phyloP scores from a whole-genome alignment of 805 yeast species.

The Saccharomycopsis microspora region DNA sequence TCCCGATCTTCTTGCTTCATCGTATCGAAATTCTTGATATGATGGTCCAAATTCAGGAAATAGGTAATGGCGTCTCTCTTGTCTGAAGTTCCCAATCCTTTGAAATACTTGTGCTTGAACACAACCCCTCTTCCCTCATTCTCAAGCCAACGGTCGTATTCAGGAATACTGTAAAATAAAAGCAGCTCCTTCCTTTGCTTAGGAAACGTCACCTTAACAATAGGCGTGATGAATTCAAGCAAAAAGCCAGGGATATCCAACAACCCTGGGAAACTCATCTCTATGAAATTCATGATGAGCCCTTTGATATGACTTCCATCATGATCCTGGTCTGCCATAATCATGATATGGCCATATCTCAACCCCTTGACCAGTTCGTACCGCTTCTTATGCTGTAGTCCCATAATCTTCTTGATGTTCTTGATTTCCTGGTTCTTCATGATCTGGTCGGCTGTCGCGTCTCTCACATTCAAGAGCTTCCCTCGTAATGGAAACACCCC shows the following conservation, averaged over 20 bases:
- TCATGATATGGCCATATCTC: constrained; percentile 95
- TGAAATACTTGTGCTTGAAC: constrained; percentile 92
- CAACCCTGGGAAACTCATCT: constrained; percentile 89
- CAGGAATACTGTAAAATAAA: constrained; percentile 87
- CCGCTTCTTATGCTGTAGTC: constrained; percentile 82
- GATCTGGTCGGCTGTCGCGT: constrained; percentile 93
- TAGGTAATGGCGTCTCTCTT: constrained; percentile 79
- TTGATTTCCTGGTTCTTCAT: constrained; percentile 89
- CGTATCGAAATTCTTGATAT: constrained; percentile 75
- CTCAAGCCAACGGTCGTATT: constrained; percentile 88
- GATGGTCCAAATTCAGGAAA: constrained; percentile 74
- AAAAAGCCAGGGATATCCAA: constrained; percentile 84
- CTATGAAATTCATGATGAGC: constrained; percentile 82
- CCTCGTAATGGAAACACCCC: constrained; percentile 96
- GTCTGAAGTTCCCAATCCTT: constrained; percentile 95
- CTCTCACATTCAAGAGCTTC: constrained; percentile 89
- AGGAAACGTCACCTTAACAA: constrained; percentile 71
- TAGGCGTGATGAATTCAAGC: constrained; percentile 91
- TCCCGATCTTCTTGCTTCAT: constrained; percentile 68
- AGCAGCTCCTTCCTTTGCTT: constrained; percentile 46
- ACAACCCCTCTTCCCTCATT: constrained; percentile 61
- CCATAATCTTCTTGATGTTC: constrained; percentile 91
- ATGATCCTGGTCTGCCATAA: constrained; percentile 99
- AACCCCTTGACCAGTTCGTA: constrained; percentile 65
- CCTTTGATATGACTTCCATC: constrained; percentile 99